Percentiles rank a stretch among this genome's conserved stretches.
Evolutionary conservation across 306 rosid genomes (phyloP).

Genomic region (Cucurbita pepo): DNA sequence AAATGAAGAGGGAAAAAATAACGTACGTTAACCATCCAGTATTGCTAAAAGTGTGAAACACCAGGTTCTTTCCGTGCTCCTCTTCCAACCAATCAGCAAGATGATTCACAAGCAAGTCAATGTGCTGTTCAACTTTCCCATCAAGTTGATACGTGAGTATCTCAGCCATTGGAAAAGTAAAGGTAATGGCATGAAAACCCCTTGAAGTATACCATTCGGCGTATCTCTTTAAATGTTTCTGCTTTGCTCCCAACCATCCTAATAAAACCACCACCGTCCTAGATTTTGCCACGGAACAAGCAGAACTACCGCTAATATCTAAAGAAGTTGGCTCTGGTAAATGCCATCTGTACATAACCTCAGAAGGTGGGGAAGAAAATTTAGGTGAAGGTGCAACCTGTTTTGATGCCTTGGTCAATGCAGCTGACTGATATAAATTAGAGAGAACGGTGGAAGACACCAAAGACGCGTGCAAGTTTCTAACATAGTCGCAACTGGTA

Average conservation of each 20-base stretch:
- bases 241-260: slow-evolving; percentile 99
- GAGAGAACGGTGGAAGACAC: slow-evolving; percentile 35
- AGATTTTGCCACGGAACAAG: slow-evolving; percentile 34
- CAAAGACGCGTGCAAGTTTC: slow-evolving; percentile 21
- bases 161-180: slow-evolving; percentile 88
- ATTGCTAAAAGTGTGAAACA: slow-evolving; percentile 94
- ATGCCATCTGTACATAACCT: slow-evolving; percentile 82
- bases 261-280: slow-evolving; percentile 86
- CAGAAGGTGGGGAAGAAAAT: slow-evolving; percentile 24
- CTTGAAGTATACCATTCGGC: slow-evolving; percentile 92
- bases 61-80: slow-evolving; percentile 68
- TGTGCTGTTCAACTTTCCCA: slow-evolving; percentile 72
- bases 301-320: slow-evolving; percentile 24
- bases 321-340: slow-evolving; percentile 45
- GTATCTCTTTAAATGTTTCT: slow-evolving; percentile 68
- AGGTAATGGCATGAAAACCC: slow-evolving; percentile 80
- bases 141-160: slow-evolving; percentile 58
- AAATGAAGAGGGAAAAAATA: background rate
- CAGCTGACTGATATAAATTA: slow-evolving; percentile 49
- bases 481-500: slow-evolving; percentile 13
- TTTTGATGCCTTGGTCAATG: slow-evolving; percentile 22
- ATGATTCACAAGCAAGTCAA: slow-evolving; percentile 61
- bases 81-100: slow-evolving; percentile 87
- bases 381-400: slow-evolving; percentile 15
- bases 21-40: slow-evolving; percentile 98